Conservation (phyloP, 805 yeast species). For the Blastobotrys robertii region DNA sequence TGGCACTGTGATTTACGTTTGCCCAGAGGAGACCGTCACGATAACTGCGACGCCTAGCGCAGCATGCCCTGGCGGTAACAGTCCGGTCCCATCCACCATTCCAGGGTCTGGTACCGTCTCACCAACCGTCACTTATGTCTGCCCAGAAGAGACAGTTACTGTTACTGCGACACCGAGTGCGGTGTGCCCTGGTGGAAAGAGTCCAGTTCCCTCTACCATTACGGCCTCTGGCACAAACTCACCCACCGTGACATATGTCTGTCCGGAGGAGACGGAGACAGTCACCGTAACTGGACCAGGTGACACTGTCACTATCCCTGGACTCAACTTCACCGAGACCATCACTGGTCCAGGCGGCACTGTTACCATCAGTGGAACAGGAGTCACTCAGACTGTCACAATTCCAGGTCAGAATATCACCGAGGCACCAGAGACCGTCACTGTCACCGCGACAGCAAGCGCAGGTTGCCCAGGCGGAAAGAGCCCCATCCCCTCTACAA, state of each 20-base stretch:
- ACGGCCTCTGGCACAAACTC: too few species aligned
- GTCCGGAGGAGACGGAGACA: too few species aligned
- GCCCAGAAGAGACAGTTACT: too few species aligned
- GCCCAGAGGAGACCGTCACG: too few species aligned
- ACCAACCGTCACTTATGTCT: background rate
- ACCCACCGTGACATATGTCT: too few species aligned
- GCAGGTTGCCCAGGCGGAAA: too few species aligned
- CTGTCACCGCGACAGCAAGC: constrained; percentile 8
- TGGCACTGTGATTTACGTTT: too few species aligned
- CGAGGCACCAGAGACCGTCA: constrained; percentile 6
- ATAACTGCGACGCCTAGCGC: too few species aligned
- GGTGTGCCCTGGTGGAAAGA: too few species aligned
- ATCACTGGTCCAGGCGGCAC: constrained; percentile 9
- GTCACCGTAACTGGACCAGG: constrained; percentile 1
- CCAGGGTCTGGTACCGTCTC: constrained; percentile 2
- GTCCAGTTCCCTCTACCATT: too few species aligned
- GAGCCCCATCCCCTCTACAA: background rate
- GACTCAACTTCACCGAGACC: constrained; percentile 11
- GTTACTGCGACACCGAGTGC: too few species aligned
- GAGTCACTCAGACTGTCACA: constrained; percentile 15
- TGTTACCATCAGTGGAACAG: constrained; percentile 4
- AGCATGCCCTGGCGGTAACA: too few species aligned
- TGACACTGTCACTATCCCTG: background rate
- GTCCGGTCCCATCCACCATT: background rate
- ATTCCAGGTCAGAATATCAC: constrained; percentile 10